Evolutionary conservation across 2,329 filamentous ascomycete genomes (phyloP), one percentile per base, ranked within the genome.

Genomic region (Diaporthe citri): DNA sequence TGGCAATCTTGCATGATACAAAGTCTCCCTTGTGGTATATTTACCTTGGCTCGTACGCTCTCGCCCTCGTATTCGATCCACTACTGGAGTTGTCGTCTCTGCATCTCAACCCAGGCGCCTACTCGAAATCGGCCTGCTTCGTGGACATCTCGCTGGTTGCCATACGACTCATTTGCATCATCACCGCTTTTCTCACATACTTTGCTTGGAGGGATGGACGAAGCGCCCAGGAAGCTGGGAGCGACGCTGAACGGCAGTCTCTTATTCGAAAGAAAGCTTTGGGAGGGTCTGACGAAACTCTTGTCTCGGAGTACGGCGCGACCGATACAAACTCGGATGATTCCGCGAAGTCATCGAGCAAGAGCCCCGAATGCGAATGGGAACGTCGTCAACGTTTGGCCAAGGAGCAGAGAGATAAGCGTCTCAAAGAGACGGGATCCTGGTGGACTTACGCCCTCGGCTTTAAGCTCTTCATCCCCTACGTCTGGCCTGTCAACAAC

Each of bases 371-470:
- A 78, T 90, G 83, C 79, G 88, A 81, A 57, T 92, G 85, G 88
- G 88, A 87, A 80, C 88, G 84, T 74, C 86, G 83, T 64, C 85
- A 89, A 79, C 86, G 89, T 55, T 86, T 87, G 80, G 89, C 84
- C 66, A 89, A 85, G 81, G 91, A 88, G 82, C 89, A 84, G 77
- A 92, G 90, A 86, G 86, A 91, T 76, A 93, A 94, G 82, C 90
- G 92, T 3, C 87, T 95, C n/a, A 88, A 93, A 80, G 90, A 93
- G 77, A 90, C 93, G 75, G 94, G 94, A 1, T 94, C 92, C 77
- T 96, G 93, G 93, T 88, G 94, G 78, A 90, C 90, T 57, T 97
- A 97, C 80, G 87, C 92, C 39, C 95, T 93, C 80, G 90, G 92
- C 8, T 97, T 95, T 83, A 74, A 93, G 90, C 85, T 96, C 48